Conservation (phyloP, 306 rosid genomes). For the Cyamopsis tetragonoloba region DNA sequence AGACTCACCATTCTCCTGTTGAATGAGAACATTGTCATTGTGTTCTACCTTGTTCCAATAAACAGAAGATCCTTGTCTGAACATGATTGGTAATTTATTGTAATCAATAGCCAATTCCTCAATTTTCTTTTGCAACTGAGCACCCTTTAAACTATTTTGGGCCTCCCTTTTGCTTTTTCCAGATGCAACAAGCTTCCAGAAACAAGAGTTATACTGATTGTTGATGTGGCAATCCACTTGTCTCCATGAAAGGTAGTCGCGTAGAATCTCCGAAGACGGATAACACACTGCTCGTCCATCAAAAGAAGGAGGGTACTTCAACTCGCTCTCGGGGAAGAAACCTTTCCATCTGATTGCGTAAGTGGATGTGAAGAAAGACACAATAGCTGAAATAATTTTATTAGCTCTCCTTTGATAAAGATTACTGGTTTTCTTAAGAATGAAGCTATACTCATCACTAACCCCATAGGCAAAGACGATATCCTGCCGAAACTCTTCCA, state of each 20-base stretch:
- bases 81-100: slow-evolving; percentile 45
- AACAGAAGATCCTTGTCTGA: slow-evolving; percentile 52
- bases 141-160: slow-evolving; percentile 59
- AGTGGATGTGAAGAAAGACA: slow-evolving; percentile 58
- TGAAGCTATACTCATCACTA: slow-evolving; percentile 66
- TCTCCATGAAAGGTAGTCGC: slow-evolving; percentile 86
- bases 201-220: slow-evolving; percentile 87
- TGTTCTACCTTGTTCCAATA: slow-evolving; percentile 44
- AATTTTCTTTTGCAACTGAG: slow-evolving; percentile 56
- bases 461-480: slow-evolving; percentile 60
- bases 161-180: slow-evolving; percentile 77
- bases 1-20: not conserved
- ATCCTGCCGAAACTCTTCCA: slow-evolving; percentile 49
- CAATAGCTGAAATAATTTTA: slow-evolving; percentile 44
- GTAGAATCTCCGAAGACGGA: slow-evolving; percentile 62
- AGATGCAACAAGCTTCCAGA: slow-evolving; percentile 76
- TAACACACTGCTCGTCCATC: slow-evolving; percentile 87
- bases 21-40: slow-evolving; percentile 18
- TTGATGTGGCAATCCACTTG: slow-evolving; percentile 95
- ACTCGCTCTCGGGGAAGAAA: slow-evolving; percentile 46
- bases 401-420: slow-evolving; percentile 47
- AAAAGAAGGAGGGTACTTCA: slow-evolving; percentile 65
- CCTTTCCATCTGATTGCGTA: slow-evolving; percentile 52
- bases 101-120: slow-evolving; percentile 55
- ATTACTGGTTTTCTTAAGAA: slow-evolving; percentile 44